Evolutionary conservation across 1,139 yeast genomes (phyloP), one percentile per base, ranked within the genome.

Genomic region (Trichomonascaceae sp.): DNA sequence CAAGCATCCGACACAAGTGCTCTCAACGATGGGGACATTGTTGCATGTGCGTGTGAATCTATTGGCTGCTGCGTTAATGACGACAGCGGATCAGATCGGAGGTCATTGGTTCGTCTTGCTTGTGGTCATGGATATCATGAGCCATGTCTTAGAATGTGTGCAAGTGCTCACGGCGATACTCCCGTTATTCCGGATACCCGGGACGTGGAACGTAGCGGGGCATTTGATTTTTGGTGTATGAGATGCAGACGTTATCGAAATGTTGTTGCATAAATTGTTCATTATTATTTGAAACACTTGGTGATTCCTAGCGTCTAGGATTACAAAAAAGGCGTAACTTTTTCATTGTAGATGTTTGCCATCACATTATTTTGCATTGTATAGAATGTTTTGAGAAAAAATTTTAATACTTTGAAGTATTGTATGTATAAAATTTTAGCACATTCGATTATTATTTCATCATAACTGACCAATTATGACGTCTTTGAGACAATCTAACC

Each of bases 61-160:
- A 43, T 65, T 20, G 63, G 66, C 3, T 53, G 65, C 45, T 65
- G 68, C 51, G 61, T 61, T 15, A 52, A 50, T 10, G 54, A 53
- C 17, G 54, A 39, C 12, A 15, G 45, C 39, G 47, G 30, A 10
- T 17, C 52, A 17, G 53, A 54, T 36, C 50, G 55, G 4, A 51
- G 55, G 3, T 43, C 50, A 15, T 45, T 62, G 41, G 45, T 65
- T 15, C 55, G 65, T 36, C 57, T 66, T 13, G 59, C 56, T 2
- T 66, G 70, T 47, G 67, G 68, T 18, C 70, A 66, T 53, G 65
- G 64, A 5, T 66, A 58, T 54, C 70, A 66, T 52, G 61, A 60
- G 43, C 61, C 61, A 27, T 66, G 70, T 51, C 55, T 66, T 19
- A 59, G 66, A 22, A 61, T 61, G 52, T 57, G 61, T 10, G 64